Conservation (phyloP, 306 rosid species). For the Sphenostylis stenocarpa region DNA sequence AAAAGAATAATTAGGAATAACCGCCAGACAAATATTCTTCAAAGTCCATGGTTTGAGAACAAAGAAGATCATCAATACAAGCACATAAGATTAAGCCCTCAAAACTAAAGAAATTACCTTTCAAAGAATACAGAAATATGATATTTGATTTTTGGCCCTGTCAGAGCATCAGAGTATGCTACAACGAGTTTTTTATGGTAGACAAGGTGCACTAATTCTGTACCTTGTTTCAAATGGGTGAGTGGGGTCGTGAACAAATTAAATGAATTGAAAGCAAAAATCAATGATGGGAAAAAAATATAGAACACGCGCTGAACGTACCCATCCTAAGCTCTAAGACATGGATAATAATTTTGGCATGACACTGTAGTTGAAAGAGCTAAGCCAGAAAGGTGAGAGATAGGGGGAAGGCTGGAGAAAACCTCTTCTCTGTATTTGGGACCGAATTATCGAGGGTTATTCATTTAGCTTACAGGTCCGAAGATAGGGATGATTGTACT, state of each 20-base stretch:
- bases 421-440: slow-evolving; percentile 5
- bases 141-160: slow-evolving; percentile 39
- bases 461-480: slow-evolving; percentile 61
- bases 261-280: slow-evolving; percentile 65
- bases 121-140: slow-evolving; percentile 47
- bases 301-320: slow-evolving; percentile 21
- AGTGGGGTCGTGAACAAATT: slow-evolving; percentile 50
- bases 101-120: slow-evolving; percentile 25
- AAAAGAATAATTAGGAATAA: not conserved
- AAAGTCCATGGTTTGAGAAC: not conserved
- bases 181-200: slow-evolving; percentile 46
- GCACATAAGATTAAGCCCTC: slow-evolving; percentile 6
- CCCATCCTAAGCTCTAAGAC: slow-evolving; percentile 24
- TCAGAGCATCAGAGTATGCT: slow-evolving; percentile 41
- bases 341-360: slow-evolving; percentile 35
- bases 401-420: slow-evolving; percentile 10
- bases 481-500: slow-evolving; percentile 74
- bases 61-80: not conserved
- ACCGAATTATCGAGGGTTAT: slow-evolving; percentile 29
- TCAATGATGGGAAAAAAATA: slow-evolving; percentile 32
- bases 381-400: slow-evolving; percentile 29
- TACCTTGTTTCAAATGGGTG: slow-evolving; percentile 54
- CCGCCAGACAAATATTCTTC: not conserved
- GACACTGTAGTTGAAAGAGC: slow-evolving; percentile 35
- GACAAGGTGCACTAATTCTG: slow-evolving; percentile 49